These are phyloP conservation scores for Ganoderma multipileum DNA, from an alignment of 1,284 basidiomycete genomes.

Conservation along the genomic window DNA sequence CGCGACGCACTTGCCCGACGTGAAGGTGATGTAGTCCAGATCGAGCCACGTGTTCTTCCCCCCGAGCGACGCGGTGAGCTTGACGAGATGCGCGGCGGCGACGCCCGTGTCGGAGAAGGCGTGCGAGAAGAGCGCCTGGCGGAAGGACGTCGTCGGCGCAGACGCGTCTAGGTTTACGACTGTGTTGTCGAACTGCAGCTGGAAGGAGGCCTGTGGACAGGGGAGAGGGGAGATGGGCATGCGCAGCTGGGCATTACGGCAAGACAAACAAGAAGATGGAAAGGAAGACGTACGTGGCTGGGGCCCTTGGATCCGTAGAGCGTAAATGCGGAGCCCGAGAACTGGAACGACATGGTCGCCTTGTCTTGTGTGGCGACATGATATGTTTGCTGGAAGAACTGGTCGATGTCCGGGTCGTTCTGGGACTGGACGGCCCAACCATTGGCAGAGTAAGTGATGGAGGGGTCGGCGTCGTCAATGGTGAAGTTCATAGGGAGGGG, in stretches of 20 bases:
- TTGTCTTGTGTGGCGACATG: slow-evolving; percentile 37
- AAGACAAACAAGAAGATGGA: background rate
- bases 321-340: slow-evolving; percentile 33
- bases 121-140: slow-evolving; percentile 36
- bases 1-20: slow-evolving; percentile 27
- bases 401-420: slow-evolving; percentile 28
- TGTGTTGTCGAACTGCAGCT: slow-evolving; percentile 37
- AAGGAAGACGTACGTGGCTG: slow-evolving; percentile 35
- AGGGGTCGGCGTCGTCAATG: slow-evolving; percentile 38
- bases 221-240: background rate
- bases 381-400: slow-evolving; percentile 39
- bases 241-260: background rate
- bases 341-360: slow-evolving; percentile 35
- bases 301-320: slow-evolving; percentile 40
- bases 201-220: slow-evolving; percentile 33
- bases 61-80: slow-evolving; percentile 27
- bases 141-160: slow-evolving; percentile 31
- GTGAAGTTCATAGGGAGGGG: slow-evolving; percentile 37
- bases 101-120: slow-evolving; percentile 22
- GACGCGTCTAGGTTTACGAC: slow-evolving; percentile 31
- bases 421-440: slow-evolving; percentile 36
- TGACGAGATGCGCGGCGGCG: slow-evolving; percentile 31
- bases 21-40: slow-evolving; percentile 39
- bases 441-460: slow-evolving; percentile 34
- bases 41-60: slow-evolving; percentile 36